Conservation (phyloP, 2,329 filamentous ascomycete genomes). For the Sclerotinia glacialis region DNA sequence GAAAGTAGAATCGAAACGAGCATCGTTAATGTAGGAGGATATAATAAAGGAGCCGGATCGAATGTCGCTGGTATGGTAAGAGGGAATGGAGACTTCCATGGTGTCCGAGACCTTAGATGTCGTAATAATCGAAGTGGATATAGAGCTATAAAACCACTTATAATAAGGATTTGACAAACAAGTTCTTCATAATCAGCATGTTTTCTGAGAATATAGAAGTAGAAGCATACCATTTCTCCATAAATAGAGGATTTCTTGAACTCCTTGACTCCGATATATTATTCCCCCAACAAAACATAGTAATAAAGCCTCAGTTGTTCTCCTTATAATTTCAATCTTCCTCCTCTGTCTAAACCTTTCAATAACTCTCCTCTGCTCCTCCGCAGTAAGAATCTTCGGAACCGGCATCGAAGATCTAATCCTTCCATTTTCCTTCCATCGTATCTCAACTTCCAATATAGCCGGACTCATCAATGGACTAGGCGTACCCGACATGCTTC, state of each 20-base stretch:
- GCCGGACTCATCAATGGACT: conserved; percentile 55
- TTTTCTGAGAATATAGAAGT: not conserved
- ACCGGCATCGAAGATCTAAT: conserved; percentile 16
- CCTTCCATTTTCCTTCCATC: conserved; percentile 23
- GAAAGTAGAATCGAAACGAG: conserved; percentile 74
- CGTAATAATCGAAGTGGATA: conserved; percentile 60
- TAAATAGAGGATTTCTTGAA: conserved; percentile 45
- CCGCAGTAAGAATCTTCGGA: conserved; percentile 22
- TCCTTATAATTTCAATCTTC: conserved; percentile 52
- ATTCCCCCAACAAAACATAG: conserved; percentile 50
- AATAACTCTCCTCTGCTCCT: conserved; percentile 31
- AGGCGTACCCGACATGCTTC: conserved; percentile 51
- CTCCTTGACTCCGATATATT: conserved; percentile 45
- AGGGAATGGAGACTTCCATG: conserved; percentile 31
- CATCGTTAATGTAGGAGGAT: conserved; percentile 73
- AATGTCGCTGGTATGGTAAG: conserved; percentile 69
- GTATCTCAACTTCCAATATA: conserved; percentile 42
- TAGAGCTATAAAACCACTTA: conserved; percentile 45
- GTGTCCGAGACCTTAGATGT: conserved; percentile 41
- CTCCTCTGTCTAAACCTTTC: conserved; percentile 43
- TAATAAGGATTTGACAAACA: conserved; percentile 35
- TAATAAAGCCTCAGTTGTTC: conserved; percentile 52
- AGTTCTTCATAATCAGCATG: conserved; percentile 37
- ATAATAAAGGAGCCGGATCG: conserved; percentile 87
- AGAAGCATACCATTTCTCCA: conserved; percentile 50